A percentile compares a stretch with the other conserved stretches of the same genome.
phyloP scores from a whole-genome alignment of 306 rosid species.

The Canavalia gladiata region DNA sequence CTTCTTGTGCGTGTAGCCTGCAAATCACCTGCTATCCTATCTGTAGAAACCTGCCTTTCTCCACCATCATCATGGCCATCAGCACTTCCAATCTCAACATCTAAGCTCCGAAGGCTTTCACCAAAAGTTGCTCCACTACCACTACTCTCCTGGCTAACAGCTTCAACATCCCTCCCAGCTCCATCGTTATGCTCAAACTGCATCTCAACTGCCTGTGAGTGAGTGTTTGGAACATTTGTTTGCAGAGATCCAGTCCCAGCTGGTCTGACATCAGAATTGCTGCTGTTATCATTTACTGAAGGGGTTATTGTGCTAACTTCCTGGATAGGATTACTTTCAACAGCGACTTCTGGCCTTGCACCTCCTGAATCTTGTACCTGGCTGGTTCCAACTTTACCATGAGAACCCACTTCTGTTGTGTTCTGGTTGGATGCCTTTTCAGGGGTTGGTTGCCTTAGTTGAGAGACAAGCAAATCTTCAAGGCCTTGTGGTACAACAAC shows the following conservation, averaged over 20 bases:
- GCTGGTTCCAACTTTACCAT: constrained; percentile 59
- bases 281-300: constrained; percentile 48
- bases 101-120: constrained; percentile 97
- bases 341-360: constrained; percentile 62
- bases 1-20: constrained; percentile 85
- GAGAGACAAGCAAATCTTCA: constrained; percentile 93
- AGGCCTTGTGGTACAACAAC: constrained; percentile 84
- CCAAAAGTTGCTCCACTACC: constrained; percentile 99
- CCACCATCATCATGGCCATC: constrained; percentile 98
- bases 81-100: constrained; percentile 98
- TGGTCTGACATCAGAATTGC: constrained; percentile 60
- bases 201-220: constrained; percentile 82
- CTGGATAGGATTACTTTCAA: constrained; percentile 63
- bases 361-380: constrained; percentile 68
- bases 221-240: constrained; percentile 59
- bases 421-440: constrained; percentile 71
- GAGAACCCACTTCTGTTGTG: constrained; percentile 57
- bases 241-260: constrained; percentile 64
- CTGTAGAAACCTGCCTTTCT: constrained; percentile 89
- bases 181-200: constrained; percentile 88
- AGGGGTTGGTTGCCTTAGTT: constrained; percentile 74
- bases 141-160: constrained; percentile 97
- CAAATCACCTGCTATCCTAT: constrained; percentile 75
- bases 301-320: constrained; percentile 57
- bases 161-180: constrained; percentile 90